These are phyloP conservation scores for Sideroxylon spinosum DNA, from an alignment of 179 eudicot genomes.

Conservation along the genomic window DNA sequence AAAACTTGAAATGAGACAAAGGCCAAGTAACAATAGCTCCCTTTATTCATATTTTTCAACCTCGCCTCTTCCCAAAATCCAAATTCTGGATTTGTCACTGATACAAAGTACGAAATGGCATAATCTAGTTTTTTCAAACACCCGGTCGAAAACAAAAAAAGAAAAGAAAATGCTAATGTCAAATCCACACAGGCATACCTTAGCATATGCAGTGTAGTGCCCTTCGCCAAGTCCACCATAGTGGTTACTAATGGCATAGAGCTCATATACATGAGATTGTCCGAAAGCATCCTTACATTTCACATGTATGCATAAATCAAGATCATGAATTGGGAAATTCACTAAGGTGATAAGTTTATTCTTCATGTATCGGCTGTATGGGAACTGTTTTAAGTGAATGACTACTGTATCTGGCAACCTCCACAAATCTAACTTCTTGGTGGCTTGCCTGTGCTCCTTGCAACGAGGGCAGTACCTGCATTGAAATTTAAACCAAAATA, in stretches of 20 bases:
- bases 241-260: slow-evolving; percentile 95
- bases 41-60: too few species aligned
- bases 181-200: slow-evolving; percentile 34
- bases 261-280: slow-evolving; percentile 48
- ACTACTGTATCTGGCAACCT: slow-evolving; percentile 90
- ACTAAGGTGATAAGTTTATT: slow-evolving; percentile 89
- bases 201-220: slow-evolving; percentile 91
- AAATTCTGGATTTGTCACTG: too few species aligned
- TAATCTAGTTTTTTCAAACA: not conserved
- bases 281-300: slow-evolving; percentile 46
- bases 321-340: slow-evolving; percentile 68
- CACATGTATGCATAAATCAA: slow-evolving; percentile 80
- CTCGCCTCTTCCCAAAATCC: too few species aligned
- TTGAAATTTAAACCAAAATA: slow-evolving; percentile 8
- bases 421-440: slow-evolving; percentile 95
- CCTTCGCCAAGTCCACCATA: slow-evolving; percentile 99
- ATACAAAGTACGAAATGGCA: not conserved
- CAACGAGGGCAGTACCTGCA: slow-evolving; percentile 95
- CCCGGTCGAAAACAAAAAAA: too few species aligned
- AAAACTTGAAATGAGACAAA: too few species aligned
- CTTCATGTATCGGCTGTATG: slow-evolving; percentile 78
- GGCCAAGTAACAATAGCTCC: too few species aligned
- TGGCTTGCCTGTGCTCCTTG: slow-evolving; percentile 94
- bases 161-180: not conserved
- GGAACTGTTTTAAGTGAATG: slow-evolving; percentile 86